phyloP scores from a whole-genome alignment of 495 filamentous ascomycete species.

The Pseudoneurospora amorphoporcata region DNA sequence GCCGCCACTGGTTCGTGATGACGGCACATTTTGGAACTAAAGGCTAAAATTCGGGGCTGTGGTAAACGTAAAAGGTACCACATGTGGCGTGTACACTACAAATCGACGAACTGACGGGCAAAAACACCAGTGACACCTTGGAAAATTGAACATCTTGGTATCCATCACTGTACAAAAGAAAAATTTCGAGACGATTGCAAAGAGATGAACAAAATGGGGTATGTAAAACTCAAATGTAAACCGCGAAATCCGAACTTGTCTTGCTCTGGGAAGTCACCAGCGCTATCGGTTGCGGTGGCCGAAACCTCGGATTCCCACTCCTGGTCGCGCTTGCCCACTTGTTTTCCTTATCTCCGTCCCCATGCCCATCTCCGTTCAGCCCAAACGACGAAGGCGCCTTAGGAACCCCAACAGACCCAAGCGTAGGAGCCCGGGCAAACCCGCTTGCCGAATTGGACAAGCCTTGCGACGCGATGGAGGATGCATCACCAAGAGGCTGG shows the following conservation, averaged over 20 bases:
- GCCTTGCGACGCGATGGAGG: background rate
- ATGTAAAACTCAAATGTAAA: slow-evolving; percentile 11
- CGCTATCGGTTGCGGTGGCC: slow-evolving; percentile 1
- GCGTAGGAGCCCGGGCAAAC: background rate
- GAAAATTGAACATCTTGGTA: background rate
- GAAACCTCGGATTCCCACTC: background rate
- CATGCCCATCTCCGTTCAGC: background rate
- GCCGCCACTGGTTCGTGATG: background rate
- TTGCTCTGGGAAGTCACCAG: slow-evolving; percentile 3
- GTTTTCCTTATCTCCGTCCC: background rate
- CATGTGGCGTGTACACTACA: background rate
- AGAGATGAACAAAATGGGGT: background rate
- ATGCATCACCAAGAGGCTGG: background rate
- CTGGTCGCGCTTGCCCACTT: background rate
- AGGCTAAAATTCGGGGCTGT: background rate
- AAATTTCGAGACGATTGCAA: background rate
- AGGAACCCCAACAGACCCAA: background rate
- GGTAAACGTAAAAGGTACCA: background rate
- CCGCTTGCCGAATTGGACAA: background rate
- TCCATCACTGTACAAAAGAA: background rate
- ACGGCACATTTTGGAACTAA: background rate
- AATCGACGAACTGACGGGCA: background rate
- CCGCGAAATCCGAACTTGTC: slow-evolving; percentile 14
- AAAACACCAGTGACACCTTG: background rate
- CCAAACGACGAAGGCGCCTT: background rate